Base-by-base conservation (phyloP, 495 filamentous ascomycete species). In the Aspergillus hancockii region DNA sequence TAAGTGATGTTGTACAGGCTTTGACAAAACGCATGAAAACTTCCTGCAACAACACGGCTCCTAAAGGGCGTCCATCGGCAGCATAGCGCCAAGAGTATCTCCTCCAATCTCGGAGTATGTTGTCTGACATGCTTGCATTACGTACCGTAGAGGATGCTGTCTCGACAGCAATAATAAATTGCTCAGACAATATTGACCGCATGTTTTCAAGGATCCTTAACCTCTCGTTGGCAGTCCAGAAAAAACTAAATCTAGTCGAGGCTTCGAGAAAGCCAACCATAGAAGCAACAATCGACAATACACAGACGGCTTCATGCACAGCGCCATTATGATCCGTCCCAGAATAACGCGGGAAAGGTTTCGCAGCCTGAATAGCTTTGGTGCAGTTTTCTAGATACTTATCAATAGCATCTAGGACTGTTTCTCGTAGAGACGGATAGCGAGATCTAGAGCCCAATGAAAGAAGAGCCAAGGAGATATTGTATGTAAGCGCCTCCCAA, bases 11-110 rank as follows among this genome's bases (percentile, higher is more conserved):
- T n/a, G 90, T 90, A 54, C 83, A 86, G 7, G 91, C 85, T 54
- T 91, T 88, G 25, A 95, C 79, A 49, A 98, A 83, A 67, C 83
- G 85, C 85, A 93, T 93, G 68, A 92, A 92, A 52, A 85, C 90
- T 65, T 89, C 85, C 68, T 92, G 91, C 16, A 98, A 72, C 8
- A 97, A 76, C 90, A 97, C 93, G n/a, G 92, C 91, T 5, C 94
- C 92, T 31, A 98, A 72, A 2, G 94, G 93, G 16, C 89, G 85
- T 13, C 89, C 89, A 55, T 83, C 79, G 9, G 83, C 81, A 25
- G 92, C 85, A 71, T 98, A 98, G 47, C 90, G 87, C n/a, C 87
- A 86, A 18, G 88, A 76, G 72, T 87, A 92, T 59, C 84, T 83
- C 68, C 87, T 93, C 94, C 94, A 98, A 52, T 92, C 87, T 54